A percentile compares a stretch with the other conserved stretches of the same genome.
Conservation (phyloP, 768 basidiomycete species). For the Lentinula lateritia region DNA sequence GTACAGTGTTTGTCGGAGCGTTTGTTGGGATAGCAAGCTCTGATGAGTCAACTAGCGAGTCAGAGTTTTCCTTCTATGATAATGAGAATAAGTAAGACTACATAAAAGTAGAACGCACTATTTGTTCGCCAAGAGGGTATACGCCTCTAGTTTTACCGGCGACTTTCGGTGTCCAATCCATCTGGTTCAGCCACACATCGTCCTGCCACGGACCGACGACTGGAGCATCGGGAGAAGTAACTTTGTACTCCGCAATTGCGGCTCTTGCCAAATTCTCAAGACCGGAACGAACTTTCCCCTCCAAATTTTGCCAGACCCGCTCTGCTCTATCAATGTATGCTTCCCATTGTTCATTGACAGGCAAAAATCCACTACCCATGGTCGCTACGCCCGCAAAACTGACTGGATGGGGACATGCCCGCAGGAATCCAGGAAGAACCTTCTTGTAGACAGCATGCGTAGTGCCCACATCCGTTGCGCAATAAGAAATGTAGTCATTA, state of each 20-base stretch:
- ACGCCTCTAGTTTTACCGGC: constrained; percentile 67
- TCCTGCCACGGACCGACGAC: constrained; percentile 50
- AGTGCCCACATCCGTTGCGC: constrained; percentile 76
- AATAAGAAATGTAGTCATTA: constrained; percentile 76
- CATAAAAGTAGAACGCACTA: constrained; percentile 6
- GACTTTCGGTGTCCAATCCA: constrained; percentile 93
- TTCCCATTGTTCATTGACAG: constrained; percentile 89
- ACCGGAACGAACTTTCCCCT: constrained; percentile 51
- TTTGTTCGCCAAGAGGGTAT: constrained; percentile 19
- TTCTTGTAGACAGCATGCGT: constrained; percentile 78
- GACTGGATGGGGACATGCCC: constrained; percentile 85
- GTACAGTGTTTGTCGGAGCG: constrained; percentile 22
- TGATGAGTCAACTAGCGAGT: neutral
- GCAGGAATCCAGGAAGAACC: constrained; percentile 77
- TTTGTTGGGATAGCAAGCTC: neutral
- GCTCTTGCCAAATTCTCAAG: constrained; percentile 67
- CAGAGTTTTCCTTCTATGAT: neutral
- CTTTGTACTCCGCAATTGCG: constrained; percentile 36
- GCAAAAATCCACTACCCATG: constrained; percentile 90
- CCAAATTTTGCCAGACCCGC: constrained; percentile 62
- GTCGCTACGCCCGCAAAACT: constrained; percentile 86
- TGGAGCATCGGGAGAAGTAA: constrained; percentile 10
- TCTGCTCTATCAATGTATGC: constrained; percentile 78
- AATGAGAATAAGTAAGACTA: neutral
- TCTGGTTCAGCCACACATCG: constrained; percentile 82